Evolutionary conservation across 768 basidiomycete species (phyloP).

Genomic region (Podaxis sp.): DNA sequence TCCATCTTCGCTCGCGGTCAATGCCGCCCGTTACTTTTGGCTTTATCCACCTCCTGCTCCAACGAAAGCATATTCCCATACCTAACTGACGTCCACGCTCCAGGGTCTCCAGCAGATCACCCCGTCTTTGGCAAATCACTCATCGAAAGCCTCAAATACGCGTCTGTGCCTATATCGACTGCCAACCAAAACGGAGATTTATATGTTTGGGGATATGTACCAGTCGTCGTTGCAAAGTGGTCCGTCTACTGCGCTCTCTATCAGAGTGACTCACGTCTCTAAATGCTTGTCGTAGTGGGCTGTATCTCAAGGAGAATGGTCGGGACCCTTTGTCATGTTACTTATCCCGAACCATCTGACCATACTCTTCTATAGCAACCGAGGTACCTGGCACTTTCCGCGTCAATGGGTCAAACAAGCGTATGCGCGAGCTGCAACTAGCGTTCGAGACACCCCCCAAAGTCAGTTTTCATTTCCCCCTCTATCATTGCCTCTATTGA

Average conservation of each 20-base stretch:
- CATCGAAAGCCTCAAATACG: constrained; percentile 79
- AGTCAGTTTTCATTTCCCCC: constrained; percentile 39
- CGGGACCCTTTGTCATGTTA: constrained; percentile 12
- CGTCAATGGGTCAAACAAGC: constrained; percentile 90
- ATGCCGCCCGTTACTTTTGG: constrained; percentile 1
- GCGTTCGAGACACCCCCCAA: constrained; percentile 87
- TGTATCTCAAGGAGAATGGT: constrained; percentile 96
- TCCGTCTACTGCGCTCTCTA: constrained; percentile 37
- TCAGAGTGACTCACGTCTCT: constrained; percentile 2
- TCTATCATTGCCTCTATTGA: constrained; percentile 2
- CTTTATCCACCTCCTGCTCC: constrained; percentile 2
- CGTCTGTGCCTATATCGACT: constrained; percentile 92
- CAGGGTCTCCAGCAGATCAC: constrained; percentile 16
- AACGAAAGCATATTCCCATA: background rate
- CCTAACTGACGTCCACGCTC: background rate
- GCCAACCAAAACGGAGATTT: constrained; percentile 78
- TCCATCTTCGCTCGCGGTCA: constrained; percentile 4
- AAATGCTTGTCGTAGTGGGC: constrained; percentile 52
- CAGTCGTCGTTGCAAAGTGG: constrained; percentile 98
- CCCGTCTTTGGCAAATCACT: constrained; percentile 85
- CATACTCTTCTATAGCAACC: constrained; percentile 51
- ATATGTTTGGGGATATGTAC: constrained; percentile 92
- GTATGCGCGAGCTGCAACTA: constrained; percentile 94
- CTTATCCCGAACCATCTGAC: constrained; percentile 6
- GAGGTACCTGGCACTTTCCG: constrained; percentile 94